Conservation (phyloP, 2,329 filamentous ascomycete species). For the Ilyonectria sp. region DNA sequence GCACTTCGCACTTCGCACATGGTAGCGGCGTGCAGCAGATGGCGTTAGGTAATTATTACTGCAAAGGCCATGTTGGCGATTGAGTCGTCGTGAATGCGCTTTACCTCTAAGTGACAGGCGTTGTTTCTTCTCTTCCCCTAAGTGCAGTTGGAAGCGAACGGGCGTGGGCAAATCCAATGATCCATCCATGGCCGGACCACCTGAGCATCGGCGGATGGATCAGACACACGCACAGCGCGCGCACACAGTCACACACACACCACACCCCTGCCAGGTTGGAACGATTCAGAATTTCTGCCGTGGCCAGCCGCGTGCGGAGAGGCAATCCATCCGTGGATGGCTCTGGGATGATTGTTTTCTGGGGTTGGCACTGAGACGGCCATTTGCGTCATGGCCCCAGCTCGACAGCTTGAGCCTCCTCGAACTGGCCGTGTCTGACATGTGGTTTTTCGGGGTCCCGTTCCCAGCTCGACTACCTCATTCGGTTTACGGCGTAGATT, state of each 20-base stretch:
- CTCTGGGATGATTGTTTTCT: constrained; percentile 1
- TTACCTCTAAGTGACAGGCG: constrained; percentile 32
- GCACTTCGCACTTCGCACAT: background rate
- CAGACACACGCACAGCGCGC: constrained; percentile 8
- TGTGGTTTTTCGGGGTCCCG: constrained; percentile 20
- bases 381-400: constrained; percentile 27
- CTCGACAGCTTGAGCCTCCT: constrained; percentile 24
- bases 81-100: constrained; percentile 29
- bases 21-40: constrained; percentile 13
- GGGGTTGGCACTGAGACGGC: constrained; percentile 12
- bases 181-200: constrained; percentile 27
- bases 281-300: constrained; percentile 29
- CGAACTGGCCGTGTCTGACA: constrained; percentile 24
- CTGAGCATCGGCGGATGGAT: constrained; percentile 21
- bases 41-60: constrained; percentile 50
- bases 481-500: constrained; percentile 36
- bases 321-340: background rate
- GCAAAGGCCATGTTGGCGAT: constrained; percentile 32
- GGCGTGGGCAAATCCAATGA: constrained; percentile 34
- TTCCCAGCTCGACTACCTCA: constrained; percentile 27
- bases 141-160: constrained; percentile 67
- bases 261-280: constrained; percentile 31
- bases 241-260: constrained; percentile 15
- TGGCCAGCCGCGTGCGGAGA: constrained; percentile 29
- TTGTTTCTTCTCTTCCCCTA: constrained; percentile 64